A percentile compares a stretch with the other conserved stretches of the same genome.
phyloP scores from a whole-genome alignment of 2,329 filamentous ascomycete species.

The Pseudocercospora ulei region DNA sequence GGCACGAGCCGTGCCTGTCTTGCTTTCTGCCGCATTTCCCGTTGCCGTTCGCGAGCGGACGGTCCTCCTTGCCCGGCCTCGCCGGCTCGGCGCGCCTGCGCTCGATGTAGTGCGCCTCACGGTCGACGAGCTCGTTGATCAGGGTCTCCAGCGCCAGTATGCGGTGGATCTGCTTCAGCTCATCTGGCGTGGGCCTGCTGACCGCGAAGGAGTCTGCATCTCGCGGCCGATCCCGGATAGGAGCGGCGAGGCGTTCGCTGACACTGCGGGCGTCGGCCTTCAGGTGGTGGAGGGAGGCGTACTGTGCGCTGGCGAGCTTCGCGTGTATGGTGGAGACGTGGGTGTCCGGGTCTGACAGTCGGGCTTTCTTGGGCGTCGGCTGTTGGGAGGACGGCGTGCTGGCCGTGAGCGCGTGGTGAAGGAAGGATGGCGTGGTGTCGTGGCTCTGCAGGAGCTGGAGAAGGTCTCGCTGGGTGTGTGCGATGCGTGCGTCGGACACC shows the following conservation, averaged over 20 bases:
- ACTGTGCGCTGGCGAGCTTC: constrained; percentile 35
- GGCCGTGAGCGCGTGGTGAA: constrained; percentile 35
- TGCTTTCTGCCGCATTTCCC: constrained; percentile 1
- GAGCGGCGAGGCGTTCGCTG: constrained; percentile 27
- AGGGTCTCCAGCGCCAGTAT: constrained; percentile 28
- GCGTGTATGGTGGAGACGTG: constrained; percentile 35
- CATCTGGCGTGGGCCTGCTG: constrained; percentile 33
- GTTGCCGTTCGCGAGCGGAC: constrained; percentile 15
- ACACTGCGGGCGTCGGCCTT: constrained; percentile 38
- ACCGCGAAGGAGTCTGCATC: constrained; percentile 16
- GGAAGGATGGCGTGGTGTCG: constrained; percentile 42
- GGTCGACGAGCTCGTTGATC: constrained; percentile 27
- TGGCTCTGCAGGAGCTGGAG: constrained; percentile 36
- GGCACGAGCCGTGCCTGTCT: constrained; percentile 2
- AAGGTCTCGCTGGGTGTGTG: constrained; percentile 36
- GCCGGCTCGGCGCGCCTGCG: constrained; percentile 6
- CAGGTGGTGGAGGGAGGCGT: constrained; percentile 38
- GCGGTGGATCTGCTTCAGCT: constrained; percentile 33
- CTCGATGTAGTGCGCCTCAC: constrained; percentile 23
- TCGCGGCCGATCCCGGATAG: constrained; percentile 13
- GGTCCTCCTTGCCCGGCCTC: constrained; percentile 22
- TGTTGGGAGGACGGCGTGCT: constrained; percentile 30
- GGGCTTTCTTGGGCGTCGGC: constrained; percentile 41
- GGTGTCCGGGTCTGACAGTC: constrained; percentile 32
- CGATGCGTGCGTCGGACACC: constrained; percentile 22